Percentiles rank a stretch among this genome's conserved stretches.
phyloP scores from a whole-genome alignment of 306 rosid genomes.

The Begonia fuchsioides region DNA sequence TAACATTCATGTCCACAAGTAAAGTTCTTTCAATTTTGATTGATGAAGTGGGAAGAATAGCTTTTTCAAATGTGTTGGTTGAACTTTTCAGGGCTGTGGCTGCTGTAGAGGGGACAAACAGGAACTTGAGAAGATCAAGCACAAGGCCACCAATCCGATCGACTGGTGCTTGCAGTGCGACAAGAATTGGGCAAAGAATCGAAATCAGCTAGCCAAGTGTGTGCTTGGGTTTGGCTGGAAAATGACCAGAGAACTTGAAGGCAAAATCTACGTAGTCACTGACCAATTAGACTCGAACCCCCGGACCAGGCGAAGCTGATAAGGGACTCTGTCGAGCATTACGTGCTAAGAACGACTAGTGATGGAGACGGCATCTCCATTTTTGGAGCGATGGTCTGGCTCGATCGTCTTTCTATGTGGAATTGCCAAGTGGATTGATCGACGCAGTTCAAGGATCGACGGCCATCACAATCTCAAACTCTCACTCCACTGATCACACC shows the following conservation, averaged over 20 bases:
- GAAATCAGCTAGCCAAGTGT: constrained; percentile 38
- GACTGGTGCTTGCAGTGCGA: constrained; percentile 82
- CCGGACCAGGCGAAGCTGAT: constrained; percentile 38
- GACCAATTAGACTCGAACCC: constrained; percentile 39
- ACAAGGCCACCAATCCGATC: constrained; percentile 54
- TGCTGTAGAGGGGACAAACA: constrained; percentile 10
- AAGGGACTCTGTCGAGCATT: constrained; percentile 37
- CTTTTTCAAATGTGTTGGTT: background rate
- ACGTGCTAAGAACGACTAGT: constrained; percentile 28
- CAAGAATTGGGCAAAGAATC: constrained; percentile 36
- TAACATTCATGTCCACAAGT: constrained; percentile 27
- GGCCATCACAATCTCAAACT: constrained; percentile 61
- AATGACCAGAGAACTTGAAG: constrained; percentile 45
- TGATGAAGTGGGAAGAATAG: background rate
- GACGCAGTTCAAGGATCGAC: constrained; percentile 66
- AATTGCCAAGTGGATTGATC: constrained; percentile 44
- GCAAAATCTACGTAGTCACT: constrained; percentile 31
- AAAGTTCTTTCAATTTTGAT: background rate
- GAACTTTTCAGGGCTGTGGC: no score
- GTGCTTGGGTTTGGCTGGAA: constrained; percentile 54
- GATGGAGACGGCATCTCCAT: constrained; percentile 77
- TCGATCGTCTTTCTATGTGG: constrained; percentile 66
- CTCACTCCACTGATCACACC: constrained; percentile 50
- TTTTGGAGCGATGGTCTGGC: constrained; percentile 61
- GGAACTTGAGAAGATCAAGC: constrained; percentile 15